Base-by-base conservation (phyloP, 805 yeast genomes). In the Candida odintsovae region DNA sequence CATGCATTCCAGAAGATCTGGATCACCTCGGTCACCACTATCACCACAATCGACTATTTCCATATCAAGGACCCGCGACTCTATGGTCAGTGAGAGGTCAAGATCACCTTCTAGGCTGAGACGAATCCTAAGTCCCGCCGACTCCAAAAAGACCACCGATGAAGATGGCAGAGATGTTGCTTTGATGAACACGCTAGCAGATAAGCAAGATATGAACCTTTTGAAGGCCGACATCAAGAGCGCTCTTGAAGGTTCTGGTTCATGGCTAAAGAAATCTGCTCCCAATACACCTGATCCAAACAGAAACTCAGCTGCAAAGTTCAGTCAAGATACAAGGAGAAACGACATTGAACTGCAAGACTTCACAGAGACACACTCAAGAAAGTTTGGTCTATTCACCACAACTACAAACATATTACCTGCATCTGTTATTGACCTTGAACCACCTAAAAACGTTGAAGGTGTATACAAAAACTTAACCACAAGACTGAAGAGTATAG, bases 151-250 rank as follows among this genome's bases (percentile, higher is more conserved):
- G 22, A 15, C 18, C 10, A 21, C 21, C 26, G 50, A 47, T n/a
- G 18, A 39, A 6, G 49, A 47, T 13, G 40, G 22, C 33, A 21
- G 10, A 6, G 50, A 46, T 4, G 22, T 41, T 20, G 47, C 53
- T 9, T 49, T 50, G 28, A 47, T 54, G 42, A 45, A 40, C 35
- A 42, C 44, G 6, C 42, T 54, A 2, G 50, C 42, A 13, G 54
- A 49, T 4, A 48, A 29, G 19, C 49, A 43, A 1, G 54, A 51
- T 11, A 38, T 55, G 4, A n/a, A 21, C 1, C 47, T 43, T 6
- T 38, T 57, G 41, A 55, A 52, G 18, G 45, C 28, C 5, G 62
- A 54, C 26, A 45, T 57, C n/a, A 56, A 44, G 40, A 48, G 37
- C n/a, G 60, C 62, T 3, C 38, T 57, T 16, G 25, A 29, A 9